Conservation (phyloP, 176 grass and related monocot genomes). For the Aegilops sharonensis region DNA sequence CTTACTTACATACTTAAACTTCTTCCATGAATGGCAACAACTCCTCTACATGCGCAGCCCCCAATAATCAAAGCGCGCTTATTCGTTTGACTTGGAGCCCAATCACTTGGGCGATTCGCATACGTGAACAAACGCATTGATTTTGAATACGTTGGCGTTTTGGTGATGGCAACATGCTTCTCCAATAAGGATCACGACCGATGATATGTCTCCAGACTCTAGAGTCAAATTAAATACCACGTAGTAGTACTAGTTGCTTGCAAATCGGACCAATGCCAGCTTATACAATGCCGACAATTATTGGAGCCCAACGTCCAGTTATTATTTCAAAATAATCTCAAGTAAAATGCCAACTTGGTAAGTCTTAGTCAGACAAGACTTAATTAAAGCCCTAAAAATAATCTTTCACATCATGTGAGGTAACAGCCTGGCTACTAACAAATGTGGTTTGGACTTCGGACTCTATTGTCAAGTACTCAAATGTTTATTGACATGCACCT, state of each 20-base stretch:
- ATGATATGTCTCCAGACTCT: not conserved
- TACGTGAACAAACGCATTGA: not conserved
- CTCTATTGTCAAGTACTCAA: not conserved
- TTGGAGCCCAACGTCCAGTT: not conserved
- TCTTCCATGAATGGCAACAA: not conserved
- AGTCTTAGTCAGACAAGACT: not conserved
- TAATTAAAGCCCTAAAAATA: not conserved
- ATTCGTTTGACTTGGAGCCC: constrained; percentile 8
- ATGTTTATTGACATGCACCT: not conserved
- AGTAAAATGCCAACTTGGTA: not conserved
- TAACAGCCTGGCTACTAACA: not conserved
- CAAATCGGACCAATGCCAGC: not conserved
- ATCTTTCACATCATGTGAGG: not conserved
- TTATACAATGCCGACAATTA: not conserved
- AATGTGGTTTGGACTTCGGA: not conserved
- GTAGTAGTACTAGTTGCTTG: not conserved
- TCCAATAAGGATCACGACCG: constrained; percentile 2
- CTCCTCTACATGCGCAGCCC: not conserved
- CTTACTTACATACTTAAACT: not conserved
- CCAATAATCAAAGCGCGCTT: not conserved
- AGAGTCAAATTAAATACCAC: not conserved
- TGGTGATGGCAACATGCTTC: not conserved
- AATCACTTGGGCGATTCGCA: not conserved
- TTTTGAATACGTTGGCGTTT: not conserved
- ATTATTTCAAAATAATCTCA: no score